Percentiles rank a stretch among this genome's conserved stretches.
These are phyloP conservation scores for Carex pumila DNA, from an alignment of 176 grass and related monocot genomes.

Conservation along the genomic window DNA sequence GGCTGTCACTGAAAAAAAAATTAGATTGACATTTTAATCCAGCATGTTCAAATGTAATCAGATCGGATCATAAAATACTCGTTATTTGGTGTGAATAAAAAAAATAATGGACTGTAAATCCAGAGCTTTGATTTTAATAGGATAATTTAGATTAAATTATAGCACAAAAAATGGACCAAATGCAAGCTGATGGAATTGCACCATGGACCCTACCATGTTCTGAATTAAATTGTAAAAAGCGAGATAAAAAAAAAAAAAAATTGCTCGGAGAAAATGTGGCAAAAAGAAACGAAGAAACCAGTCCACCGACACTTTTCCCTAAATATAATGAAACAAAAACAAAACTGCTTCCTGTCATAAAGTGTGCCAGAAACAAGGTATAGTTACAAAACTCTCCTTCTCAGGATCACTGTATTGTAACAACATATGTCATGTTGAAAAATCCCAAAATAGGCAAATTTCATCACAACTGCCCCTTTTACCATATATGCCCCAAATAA, in stretches of 20 bases:
- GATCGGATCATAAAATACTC: neutral
- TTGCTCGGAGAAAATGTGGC: neutral
- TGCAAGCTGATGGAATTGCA: neutral
- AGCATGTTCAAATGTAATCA: neutral
- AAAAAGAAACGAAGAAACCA: neutral
- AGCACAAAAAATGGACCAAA: neutral
- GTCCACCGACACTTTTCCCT: slow-evolving; percentile 10
- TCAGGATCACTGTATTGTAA: neutral
- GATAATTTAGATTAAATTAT: neutral
- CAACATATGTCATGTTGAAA: neutral
- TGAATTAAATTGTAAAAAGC: neutral
- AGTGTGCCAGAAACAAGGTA: neutral
- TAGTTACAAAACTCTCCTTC: neutral
- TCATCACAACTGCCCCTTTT: neutral
- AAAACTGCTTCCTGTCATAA: neutral
- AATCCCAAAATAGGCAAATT: slow-evolving; percentile 1
- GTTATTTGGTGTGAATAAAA: neutral
- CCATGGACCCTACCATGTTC: slow-evolving; percentile 9
- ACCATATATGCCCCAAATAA: neutral
- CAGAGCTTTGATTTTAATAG: neutral
- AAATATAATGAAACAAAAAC: slow-evolving; percentile 11
- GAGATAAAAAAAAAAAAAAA: neutral
- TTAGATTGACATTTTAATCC: neutral
- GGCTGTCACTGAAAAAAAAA: neutral
- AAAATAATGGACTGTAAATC: neutral